These are phyloP conservation scores for Colletotrichum tofieldiae DNA, from an alignment of 2,329 filamentous ascomycete genomes.

Conservation along the genomic window DNA sequence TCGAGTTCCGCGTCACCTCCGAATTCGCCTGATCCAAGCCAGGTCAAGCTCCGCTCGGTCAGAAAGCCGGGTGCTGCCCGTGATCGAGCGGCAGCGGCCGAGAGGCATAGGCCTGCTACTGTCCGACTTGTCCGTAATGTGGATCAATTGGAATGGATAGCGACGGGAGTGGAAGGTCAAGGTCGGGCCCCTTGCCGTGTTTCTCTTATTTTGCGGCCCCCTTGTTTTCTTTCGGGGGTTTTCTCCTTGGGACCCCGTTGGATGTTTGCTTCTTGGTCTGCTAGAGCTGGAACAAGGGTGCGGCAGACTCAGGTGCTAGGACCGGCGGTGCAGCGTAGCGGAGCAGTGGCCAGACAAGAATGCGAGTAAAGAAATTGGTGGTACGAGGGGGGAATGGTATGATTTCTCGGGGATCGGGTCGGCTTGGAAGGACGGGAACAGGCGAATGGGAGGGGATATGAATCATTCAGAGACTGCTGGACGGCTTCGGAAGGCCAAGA, in stretches of 20 bases:
- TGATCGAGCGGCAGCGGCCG: slow-evolving; percentile 25
- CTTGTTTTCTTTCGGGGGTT: slow-evolving; percentile 10
- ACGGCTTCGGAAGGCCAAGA: slow-evolving; percentile 28
- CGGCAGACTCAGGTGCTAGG: slow-evolving; percentile 1
- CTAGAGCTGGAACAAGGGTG: slow-evolving; percentile 21
- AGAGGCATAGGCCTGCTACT: slow-evolving; percentile 20
- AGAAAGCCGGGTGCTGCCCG: slow-evolving; percentile 30
- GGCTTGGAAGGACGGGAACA: slow-evolving; percentile 20
- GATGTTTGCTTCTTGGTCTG: slow-evolving; percentile 17
- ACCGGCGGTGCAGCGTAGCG: slow-evolving; percentile 13
- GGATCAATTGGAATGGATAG: background rate
- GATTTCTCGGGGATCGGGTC: slow-evolving; percentile 21
- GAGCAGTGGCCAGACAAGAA: slow-evolving; percentile 4
- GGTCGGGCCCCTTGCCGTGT: slow-evolving; percentile 15
- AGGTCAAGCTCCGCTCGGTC: slow-evolving; percentile 31
- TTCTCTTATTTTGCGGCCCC: background rate
- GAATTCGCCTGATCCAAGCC: slow-evolving; percentile 1
- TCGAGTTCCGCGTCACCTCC: background rate
- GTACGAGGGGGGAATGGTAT: slow-evolving; percentile 14
- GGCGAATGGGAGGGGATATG: slow-evolving; percentile 40
- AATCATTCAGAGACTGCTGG: slow-evolving; percentile 32
- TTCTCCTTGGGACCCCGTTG: background rate
- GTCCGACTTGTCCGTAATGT: slow-evolving; percentile 5
- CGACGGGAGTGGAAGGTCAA: slow-evolving; percentile 9
- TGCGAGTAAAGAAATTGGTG: slow-evolving; percentile 6